Conservation (phyloP, 2,329 filamentous ascomycete species). For the Trichophyton rubrum region DNA sequence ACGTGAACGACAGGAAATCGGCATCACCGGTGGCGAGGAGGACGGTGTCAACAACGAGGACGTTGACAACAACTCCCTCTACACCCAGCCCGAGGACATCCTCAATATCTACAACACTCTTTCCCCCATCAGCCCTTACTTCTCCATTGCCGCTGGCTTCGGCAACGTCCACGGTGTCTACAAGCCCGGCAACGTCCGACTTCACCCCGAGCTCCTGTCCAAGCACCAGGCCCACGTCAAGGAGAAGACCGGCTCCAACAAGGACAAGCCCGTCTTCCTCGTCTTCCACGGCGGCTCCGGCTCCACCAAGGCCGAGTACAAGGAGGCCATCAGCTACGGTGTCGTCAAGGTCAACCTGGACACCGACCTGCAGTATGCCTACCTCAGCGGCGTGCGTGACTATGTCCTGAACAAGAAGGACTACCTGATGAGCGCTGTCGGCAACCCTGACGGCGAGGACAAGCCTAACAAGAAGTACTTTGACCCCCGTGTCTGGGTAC, state of each 20-base stretch:
- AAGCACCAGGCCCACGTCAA: slow-evolving; percentile 94
- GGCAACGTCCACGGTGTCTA: slow-evolving; percentile 99
- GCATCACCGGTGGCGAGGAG: slow-evolving; percentile 94
- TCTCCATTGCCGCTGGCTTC: slow-evolving; percentile 96
- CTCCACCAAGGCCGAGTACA: slow-evolving; percentile 80
- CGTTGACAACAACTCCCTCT: slow-evolving; percentile 91
- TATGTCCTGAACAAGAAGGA: slow-evolving; percentile 92
- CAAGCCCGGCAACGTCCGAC: slow-evolving; percentile 93
- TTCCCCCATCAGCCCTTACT: slow-evolving; percentile 78
- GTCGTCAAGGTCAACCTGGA: slow-evolving; percentile 99
- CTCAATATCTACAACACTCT: slow-evolving; percentile 82
- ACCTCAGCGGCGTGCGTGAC: slow-evolving; percentile 84
- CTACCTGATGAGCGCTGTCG: slow-evolving; percentile 74
- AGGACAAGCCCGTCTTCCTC: slow-evolving; percentile 92
- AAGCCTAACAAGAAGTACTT: slow-evolving; percentile 99
- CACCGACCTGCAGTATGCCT: slow-evolving; percentile 94
- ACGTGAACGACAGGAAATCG: slow-evolving; percentile 49
- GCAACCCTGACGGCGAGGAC: slow-evolving; percentile 88
- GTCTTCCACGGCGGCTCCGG: slow-evolving; percentile 99
- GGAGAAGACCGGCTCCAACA: slow-evolving; percentile 57
- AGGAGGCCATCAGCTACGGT: slow-evolving; percentile 76
- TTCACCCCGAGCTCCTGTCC: slow-evolving; percentile 86
- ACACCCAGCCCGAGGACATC: slow-evolving; percentile 97
- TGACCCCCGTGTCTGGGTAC: slow-evolving; percentile 86
- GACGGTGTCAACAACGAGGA: slow-evolving; percentile 98